Evolutionary conservation across 768 basidiomycete species (phyloP), one percentile per base, ranked within the genome.

Genomic region (Boletus sp.): DNA sequence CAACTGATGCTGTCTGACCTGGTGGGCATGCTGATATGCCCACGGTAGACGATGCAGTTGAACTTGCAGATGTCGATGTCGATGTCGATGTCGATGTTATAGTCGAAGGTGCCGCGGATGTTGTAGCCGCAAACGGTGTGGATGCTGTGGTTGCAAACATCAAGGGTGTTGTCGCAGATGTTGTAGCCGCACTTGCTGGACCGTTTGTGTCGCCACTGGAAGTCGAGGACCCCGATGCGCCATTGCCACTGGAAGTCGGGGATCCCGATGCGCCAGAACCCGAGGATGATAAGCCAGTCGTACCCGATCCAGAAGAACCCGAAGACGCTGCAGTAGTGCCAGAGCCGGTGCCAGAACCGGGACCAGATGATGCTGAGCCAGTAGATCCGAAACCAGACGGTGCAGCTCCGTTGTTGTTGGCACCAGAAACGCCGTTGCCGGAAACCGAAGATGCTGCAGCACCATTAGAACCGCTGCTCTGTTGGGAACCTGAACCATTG

Each of bases 1-100:
- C n/a, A n/a, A 33, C 52, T 5, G 53, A 43, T 21, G 34, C 34
- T 7, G 15, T 64, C 44, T 51, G 30, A 30, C 65, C 63, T 23
- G 62, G 10, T 39, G 63, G 65, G 27, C 64, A 65, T 19, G 47
- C 38, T 2, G 40, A 0, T 1, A 11, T 32, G 5, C 37, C 17
- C 3, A 42, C 7, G 21, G 52, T 33, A 14, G 32, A 27, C 29
- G 3, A 34, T 34, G 42, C 13, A 10, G 47, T 40, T 14, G 52
- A 17, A n/a, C 39, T 21, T 25, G 53, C 33, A 21, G 48, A 52
- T 23, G 53, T 47, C 34, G n/a, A n/a, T n/a, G n/a, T n/a, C n/a
- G n/a, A n/a, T n/a, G n/a, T n/a, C n/a, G n/a, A n/a, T n/a, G n/a
- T n/a, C n/a, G n/a, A n/a, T n/a, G 51, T 25, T 5, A 40, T 32